Base-by-base conservation (phyloP, 345 rosid species). In the Rhodamnia rubescens region DNA sequence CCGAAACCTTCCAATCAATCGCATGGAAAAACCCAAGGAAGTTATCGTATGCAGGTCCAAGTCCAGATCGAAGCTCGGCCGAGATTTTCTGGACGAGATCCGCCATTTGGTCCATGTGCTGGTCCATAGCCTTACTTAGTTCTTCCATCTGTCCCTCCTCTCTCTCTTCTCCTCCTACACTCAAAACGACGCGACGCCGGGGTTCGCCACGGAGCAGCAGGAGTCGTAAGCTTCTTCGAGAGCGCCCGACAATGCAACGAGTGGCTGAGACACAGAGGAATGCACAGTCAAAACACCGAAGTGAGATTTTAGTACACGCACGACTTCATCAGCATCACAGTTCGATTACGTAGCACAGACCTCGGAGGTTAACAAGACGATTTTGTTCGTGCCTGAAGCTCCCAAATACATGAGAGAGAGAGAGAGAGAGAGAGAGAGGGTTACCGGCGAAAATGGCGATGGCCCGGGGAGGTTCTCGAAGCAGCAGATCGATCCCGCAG, bases 11-110 rank as follows among this genome's bases (percentile, higher is more conserved):
- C 99, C 99, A 97, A 89, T 95, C 93, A 69, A 96, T 93, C 81
- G 99, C 99, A 88, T 97, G 95, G 88, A 93, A 90, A 88, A 97
- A 97, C 0, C 99, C 99, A 1, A 97, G 16, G 88, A 97, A 91
- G 83, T 93, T 95, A 2, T 92, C 98, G 87, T 91, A 91, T 4
- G 98, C 98, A 42, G 99, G 99, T 42, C 90, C 92, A 27, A 97
- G 86, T 7, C 97, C 96, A 5, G 96, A 89, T 32, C 96, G 93
- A 87, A 97, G 93, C 87, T 95, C 98, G 22, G 94, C 89, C 24
- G 99, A 93, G 84, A 97, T 87, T 40, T 95, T 94, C 90, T 94
- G 97, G 53, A 97, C 85, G 21, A 97, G 97, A 96, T 97, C 98
- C 85, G 93, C 90, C 95, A 95, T 88, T 81, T 91, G 96, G 80